phyloP scores from a whole-genome alignment of 257 asterid species.

The Primulina huaijiensis region DNA sequence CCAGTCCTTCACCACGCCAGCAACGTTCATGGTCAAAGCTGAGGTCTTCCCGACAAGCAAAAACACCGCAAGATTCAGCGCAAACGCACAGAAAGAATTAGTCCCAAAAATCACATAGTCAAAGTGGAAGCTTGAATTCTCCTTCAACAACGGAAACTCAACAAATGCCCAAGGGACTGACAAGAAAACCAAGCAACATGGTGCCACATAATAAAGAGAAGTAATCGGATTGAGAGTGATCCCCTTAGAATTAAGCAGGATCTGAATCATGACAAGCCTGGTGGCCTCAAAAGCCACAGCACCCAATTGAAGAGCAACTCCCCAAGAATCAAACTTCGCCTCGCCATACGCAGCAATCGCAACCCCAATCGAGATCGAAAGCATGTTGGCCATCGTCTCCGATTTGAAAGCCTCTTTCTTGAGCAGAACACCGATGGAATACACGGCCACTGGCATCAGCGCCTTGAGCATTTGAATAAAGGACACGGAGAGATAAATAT shows the following conservation, averaged over 20 bases:
- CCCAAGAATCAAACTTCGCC: constrained; percentile 63
- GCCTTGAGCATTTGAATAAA: constrained; percentile 77
- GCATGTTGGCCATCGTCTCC: constrained; percentile 61
- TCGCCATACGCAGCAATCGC: constrained; percentile 73
- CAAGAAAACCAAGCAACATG: constrained; percentile 57
- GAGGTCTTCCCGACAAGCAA: constrained; percentile 69
- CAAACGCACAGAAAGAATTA: constrained; percentile 60
- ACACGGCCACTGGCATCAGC: constrained; percentile 69
- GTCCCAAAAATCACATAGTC: constrained; percentile 59
- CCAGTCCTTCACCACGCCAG: constrained; percentile 79
- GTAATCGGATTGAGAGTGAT: constrained; percentile 61
- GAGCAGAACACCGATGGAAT: constrained; percentile 46
- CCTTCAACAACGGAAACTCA: constrained; percentile 55
- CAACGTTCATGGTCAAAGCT: constrained; percentile 75
- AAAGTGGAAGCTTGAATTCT: constrained; percentile 49
- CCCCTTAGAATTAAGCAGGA: constrained; percentile 52
- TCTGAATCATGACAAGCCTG: constrained; percentile 66
- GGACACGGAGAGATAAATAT: constrained; percentile 62
- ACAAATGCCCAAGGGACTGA: constrained; percentile 57
- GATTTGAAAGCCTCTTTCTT: constrained; percentile 44
- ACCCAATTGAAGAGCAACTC: constrained; percentile 57
- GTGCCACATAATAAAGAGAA: constrained; percentile 62
- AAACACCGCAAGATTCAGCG: constrained; percentile 64
- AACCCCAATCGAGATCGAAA: constrained; percentile 69
- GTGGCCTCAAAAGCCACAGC: constrained; percentile 72